Conservation (phyloP, 371 early-diverging fungal genomes). For the Thermomucor indicae-seudaticae region DNA sequence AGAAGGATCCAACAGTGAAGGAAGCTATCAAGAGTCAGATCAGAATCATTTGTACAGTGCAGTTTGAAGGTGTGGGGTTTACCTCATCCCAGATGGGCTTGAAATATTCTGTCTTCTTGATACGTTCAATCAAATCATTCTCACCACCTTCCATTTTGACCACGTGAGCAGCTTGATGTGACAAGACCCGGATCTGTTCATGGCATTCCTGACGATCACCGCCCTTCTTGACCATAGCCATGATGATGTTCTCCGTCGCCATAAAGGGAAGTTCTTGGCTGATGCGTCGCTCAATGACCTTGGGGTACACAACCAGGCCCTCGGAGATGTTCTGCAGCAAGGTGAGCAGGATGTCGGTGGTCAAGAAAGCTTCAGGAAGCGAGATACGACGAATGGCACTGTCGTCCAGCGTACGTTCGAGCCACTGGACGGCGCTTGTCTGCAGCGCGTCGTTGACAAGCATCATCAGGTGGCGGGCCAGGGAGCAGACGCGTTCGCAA, state of each 20-base stretch:
- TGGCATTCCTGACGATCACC: conserved; percentile 97
- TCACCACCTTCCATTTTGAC: conserved; percentile 93
- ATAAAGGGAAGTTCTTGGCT: conserved; percentile 95
- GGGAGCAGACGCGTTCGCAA: conserved; percentile 93
- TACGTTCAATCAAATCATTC: conserved; percentile 93
- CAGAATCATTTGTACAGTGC: background rate
- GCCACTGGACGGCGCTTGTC: conserved; percentile 94
- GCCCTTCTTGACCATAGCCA: conserved; percentile 97
- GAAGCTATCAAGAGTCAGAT: conserved; percentile 45
- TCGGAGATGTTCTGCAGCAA: conserved; percentile 93
- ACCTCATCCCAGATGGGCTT: conserved; percentile 74
- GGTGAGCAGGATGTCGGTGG: conserved; percentile 92
- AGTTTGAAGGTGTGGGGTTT: background rate
- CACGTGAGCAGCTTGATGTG: conserved; percentile 86
- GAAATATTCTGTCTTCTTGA: conserved; percentile 83
- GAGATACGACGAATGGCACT: conserved; percentile 95
- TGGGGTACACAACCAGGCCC: conserved; percentile 96
- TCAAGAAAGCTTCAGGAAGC: conserved; percentile 96
- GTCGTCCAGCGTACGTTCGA: conserved; percentile 97
- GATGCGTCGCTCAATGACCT: conserved; percentile 91
- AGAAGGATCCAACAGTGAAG: conserved; percentile 79
- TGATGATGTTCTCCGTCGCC: conserved; percentile 99
- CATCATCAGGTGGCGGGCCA: conserved; percentile 95
- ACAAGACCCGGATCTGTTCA: conserved; percentile 93
- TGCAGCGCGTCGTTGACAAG: conserved; percentile 84